Base-by-base conservation (phyloP, 768 basidiomycete genomes). In the Leccinum subtestaceum region DNA sequence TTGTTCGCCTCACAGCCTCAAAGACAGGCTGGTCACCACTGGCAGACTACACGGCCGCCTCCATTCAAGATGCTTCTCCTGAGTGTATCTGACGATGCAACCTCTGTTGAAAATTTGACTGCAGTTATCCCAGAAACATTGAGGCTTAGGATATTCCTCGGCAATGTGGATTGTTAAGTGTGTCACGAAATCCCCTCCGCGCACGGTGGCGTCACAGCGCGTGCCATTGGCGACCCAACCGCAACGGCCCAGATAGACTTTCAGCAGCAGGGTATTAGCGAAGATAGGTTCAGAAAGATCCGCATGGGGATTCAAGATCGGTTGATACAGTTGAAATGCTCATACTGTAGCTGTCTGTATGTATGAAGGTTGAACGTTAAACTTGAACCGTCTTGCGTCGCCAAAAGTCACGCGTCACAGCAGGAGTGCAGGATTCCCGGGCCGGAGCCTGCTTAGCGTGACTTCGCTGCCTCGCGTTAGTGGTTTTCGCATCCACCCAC, bases 51-150 rank as follows among this genome's bases (percentile, higher is more conserved):
- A 21, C 21, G 21, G 21, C 21, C 21, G 21, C 21, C 34, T 43
- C 36, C 58, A 60, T 15, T 29, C 54, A 3, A 73, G 63, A 43
- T 72, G 72, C 4, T 0, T 61, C 15, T 70, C 70, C 27, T 66
- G 56, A 2, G 72, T 55, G 19, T 72, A 72, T 1, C 70, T 46
- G 3, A 60, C 52, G n/a, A 72, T 40, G 3, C 56, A 61, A 1
- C 56, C 62, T 5, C 13, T 64, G 3, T 5, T 61, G 3, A 70
- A 43, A 2, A 9, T 17, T 0, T 67, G 65, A 2, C 53, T 46
- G 12, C 70, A 71, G 5, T 10, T 4, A 31, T 13, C 21, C 70
- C 70, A 71, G 8, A 2, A 21, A 31, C 70, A 71, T 6, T 3
- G 2, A 15, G 54, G 34, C 43, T 23, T 61, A 7, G 49, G 32